A percentile compares a stretch with the other conserved stretches of the same genome.
phyloP scores from a whole-genome alignment of 371 early-diverging fungal genomes.

The Haplosporangium sp. region DNA sequence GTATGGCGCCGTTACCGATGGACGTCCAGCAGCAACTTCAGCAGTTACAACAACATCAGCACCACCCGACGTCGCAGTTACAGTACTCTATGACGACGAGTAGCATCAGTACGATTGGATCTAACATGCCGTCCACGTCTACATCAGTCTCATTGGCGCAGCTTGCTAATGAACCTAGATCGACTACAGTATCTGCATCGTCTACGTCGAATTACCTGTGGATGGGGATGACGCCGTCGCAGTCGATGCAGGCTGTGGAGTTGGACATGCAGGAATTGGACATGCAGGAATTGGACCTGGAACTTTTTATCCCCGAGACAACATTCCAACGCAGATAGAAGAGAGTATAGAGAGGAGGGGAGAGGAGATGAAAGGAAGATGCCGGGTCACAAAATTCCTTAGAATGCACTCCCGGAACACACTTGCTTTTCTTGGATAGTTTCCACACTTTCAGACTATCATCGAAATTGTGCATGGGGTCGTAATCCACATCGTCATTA shows the following conservation, averaged over 20 bases:
- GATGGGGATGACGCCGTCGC: slow-evolving; percentile 16
- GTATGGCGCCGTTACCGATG: neutral
- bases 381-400: too few species aligned
- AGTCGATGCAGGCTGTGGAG: slow-evolving; percentile 11
- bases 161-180: too few species aligned
- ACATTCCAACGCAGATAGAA: too few species aligned
- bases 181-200: neutral
- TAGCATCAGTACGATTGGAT: slow-evolving; percentile 36
- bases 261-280: slow-evolving; percentile 12
- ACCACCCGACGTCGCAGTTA: slow-evolving; percentile 33
- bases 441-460: too few species aligned
- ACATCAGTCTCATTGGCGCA: slow-evolving; percentile 22
- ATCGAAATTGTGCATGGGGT: too few species aligned
- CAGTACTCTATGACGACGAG: slow-evolving; percentile 38
- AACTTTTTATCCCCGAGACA: too few species aligned
- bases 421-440: too few species aligned
- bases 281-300: too few species aligned
- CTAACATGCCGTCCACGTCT: slow-evolving; percentile 7
- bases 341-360: too few species aligned
- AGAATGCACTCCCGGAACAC: too few species aligned
- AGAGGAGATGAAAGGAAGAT: too few species aligned
- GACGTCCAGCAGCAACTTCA: slow-evolving; percentile 32
- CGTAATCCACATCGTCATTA: too few species aligned
- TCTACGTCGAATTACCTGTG: slow-evolving; percentile 10
- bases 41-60: slow-evolving; percentile 35